Evolutionary conservation across 169 alveolate genomes (phyloP), one percentile per base, ranked within the genome.

Genomic region (Eimeria sp.): DNA sequence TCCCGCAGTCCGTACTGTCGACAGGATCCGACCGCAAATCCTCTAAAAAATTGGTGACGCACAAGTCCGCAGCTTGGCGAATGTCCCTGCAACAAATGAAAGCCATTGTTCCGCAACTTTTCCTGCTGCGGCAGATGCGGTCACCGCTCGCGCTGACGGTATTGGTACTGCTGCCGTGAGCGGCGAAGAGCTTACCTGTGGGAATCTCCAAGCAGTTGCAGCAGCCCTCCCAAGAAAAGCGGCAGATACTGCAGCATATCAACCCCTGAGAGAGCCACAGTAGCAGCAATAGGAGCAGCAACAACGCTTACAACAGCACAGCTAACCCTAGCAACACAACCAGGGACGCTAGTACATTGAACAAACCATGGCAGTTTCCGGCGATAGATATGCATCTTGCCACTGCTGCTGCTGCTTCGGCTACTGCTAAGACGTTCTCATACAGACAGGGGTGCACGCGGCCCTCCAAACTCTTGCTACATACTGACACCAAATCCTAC

Each of bases 21-120:
- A 43, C 54, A 3, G 76, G 92, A 40, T 34, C 75, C 67, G 80
- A 80, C 45, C 80, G 90, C 20, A 95, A 76, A 10, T 90, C 95
- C 70, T 84, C 94, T n/a, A 95, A 92, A 45, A 95, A 72, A 5
- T 87, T 72, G 57, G 95, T 67, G 73, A 95, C 87, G 76, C 96
- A 95, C 51, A 86, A 65, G 47, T 95, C 97, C 58, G 97, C 97
- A 22, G 96, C 95, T 57, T 95, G 97, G n/a, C 97, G 94, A 45
- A 95, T 84, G 49, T 95, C 97, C 9, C 97, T 92, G 89, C 88
- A 51, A 70, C 76, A 30, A 20, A 67, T 61, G 43, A 78, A 34
- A 47, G 88, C 72, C 27, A 54, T 65, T 0, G 34, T 75, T 22
- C 86, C 4, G 91, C 13, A 86, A n/a, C 9, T 25, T 65, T 83